Base-by-base conservation (phyloP, 176 grass and related monocot species). In the Tillandsia leiboldiana region DNA sequence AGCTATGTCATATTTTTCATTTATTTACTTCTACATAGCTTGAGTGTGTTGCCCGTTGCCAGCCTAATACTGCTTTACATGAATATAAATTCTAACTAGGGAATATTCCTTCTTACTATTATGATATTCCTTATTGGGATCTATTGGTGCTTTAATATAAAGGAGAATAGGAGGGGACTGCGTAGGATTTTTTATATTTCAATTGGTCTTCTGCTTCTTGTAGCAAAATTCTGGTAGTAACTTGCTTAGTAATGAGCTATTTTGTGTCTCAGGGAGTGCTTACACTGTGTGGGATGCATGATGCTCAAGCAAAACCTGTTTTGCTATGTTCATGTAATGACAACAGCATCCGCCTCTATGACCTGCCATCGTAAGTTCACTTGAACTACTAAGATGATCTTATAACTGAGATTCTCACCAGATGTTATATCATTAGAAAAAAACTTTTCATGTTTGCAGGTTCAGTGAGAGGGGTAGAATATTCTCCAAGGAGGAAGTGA, bases 281-380 rank as follows among this genome's bases (percentile, higher is more conserved):
- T 82, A 73, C 82, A 12, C 84, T 99, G 24, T 80, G 72, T 73
- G 95, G 95, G 27, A 90, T 99, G 84, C 82, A 72, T 68, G 90
- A 99, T 73, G 84, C 79, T 54, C 84, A 94, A 79, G 77, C 70
- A 66, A 99, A 99, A 69, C 90, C 95, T 23, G 82, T 99, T 61
- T 78, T 99, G 70, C 50, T 94, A 42, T 99, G 95, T 84, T 88
- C 95, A 0, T 71, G 88, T 51, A 94, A 99, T 82, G 87, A 99
- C 73, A 99, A 90, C 51, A 94, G 72, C 68, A 78, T 84, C 51
- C 87, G 72, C 63, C 72, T 94, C 47, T 99, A 88, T 78, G 90
- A 99, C 67, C 78, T 99, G 26, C 95, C 95, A 64, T 94, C 90
- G 95, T 99, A 88, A 84, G 95, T 71, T 65, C 72, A 52, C n/a